Evolutionary conservation across 257 asterid genomes (phyloP), one percentile per base, ranked within the genome.

Genomic region (Anisodus tanguticus): DNA sequence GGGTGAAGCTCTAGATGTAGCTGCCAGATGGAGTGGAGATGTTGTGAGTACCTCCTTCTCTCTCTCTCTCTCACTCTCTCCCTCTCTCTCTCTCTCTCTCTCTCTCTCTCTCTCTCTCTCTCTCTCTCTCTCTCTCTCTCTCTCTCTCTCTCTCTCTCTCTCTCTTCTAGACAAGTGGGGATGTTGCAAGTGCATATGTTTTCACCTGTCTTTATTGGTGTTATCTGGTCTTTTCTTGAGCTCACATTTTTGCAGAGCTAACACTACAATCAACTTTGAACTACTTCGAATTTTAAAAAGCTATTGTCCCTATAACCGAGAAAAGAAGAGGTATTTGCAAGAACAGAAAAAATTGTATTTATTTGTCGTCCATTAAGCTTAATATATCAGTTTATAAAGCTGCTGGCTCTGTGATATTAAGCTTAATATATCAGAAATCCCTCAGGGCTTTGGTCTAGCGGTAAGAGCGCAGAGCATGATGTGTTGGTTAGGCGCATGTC

Each of bases 11-110:
- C 88, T 97, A 64, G 99, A 97, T 92, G 98, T 97, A 86, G 98
- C 98, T 87, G 99, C 95, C 86, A 90, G 97, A 90, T 97, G 99
- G 99, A 97, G 97, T 83, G 99, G 99, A 82, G 99, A 97, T 88
- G 99, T 97, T 89, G 99, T 97, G 71, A 89, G 98, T 93, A 83
- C 86, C 85, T 67, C 85, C 63, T 43, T 58, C 22, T 58, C 74
- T 68, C 53, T 81, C 66, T 81, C 84, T 81, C 83, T 31, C 72
- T 4, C n/a, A 4, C 60, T n/a, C n/a, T n/a, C n/a, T n/a, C n/a
- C n/a, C 71, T 66, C 81, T 84, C 70, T 64, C 19, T 82, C 81
- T 63, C 70, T 78, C 47, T 81, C 55, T 80, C 71, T 66, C 81
- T 84, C 70, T 64, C 19, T 82, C 81, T 63, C 70, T 78, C 47